Conservation (phyloP, 441 rosid species). For the Croton laevigatus region DNA sequence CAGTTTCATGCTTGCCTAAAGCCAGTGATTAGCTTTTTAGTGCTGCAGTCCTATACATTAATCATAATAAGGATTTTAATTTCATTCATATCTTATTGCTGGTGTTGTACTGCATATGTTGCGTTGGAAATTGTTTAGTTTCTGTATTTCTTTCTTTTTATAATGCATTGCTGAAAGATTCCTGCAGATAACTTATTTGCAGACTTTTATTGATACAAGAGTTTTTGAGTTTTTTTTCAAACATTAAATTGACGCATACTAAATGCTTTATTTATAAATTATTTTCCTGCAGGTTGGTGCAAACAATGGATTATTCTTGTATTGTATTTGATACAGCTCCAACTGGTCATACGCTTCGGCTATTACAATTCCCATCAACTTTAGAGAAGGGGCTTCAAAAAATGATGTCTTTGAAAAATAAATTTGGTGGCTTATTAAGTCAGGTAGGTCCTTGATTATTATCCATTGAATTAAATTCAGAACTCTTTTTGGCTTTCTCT, state of each 20-base stretch:
- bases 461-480: background rate
- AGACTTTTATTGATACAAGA: slow-evolving; percentile 4
- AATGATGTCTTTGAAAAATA: slow-evolving; percentile 84
- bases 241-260: background rate
- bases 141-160: background rate
- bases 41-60: background rate
- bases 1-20: no score
- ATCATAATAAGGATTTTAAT: background rate
- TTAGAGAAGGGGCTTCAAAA: slow-evolving; percentile 92
- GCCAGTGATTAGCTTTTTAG: background rate
- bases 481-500: background rate
- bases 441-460: slow-evolving; percentile 53
- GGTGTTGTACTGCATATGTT: background rate
- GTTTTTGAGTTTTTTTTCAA: background rate
- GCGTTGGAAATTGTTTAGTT: background rate
- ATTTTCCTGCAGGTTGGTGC: slow-evolving; percentile 69
- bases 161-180: slow-evolving; percentile 2
- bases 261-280: slow-evolving; percentile 13
- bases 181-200: background rate
- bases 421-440: slow-evolving; percentile 85
- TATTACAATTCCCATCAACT: slow-evolving; percentile 91
- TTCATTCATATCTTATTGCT: background rate
- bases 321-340: slow-evolving; percentile 99
- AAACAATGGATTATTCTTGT: slow-evolving; percentile 91
- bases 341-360: slow-evolving; percentile 94